Evolutionary conservation across 2,329 filamentous ascomycete genomes (phyloP), one percentile per base, ranked within the genome.

Genomic region (Colletotrichum endophyticum): DNA sequence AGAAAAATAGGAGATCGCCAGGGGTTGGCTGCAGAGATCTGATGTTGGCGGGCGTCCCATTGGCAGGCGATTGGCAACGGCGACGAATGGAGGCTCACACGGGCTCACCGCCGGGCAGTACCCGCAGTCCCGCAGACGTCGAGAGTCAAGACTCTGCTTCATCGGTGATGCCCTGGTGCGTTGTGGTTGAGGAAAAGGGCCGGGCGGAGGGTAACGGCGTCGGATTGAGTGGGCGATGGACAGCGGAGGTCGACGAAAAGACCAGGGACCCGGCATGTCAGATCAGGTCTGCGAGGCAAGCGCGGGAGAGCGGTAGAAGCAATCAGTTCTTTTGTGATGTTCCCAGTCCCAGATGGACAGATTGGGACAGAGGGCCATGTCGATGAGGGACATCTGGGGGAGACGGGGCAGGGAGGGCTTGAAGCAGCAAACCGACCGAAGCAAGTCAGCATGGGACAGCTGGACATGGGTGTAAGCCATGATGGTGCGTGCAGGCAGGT

Each of bases 11-110:
- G 70, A 44, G 64, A 66, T 73, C 36, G 70, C 22, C 70, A 70
- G 70, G 73, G 73, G 64, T 61, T 36, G 34, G 64, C 64, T 73
- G 73, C 64, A 73, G 56, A 76, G 73, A 73, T 69, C 63, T 34
- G 70, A 72, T 22, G 64, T 73, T 76, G 70, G 64, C 32, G 34
- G 34, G 25, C 59, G 28, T 32, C n/a, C 34, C 34, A 66, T 66
- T 66, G 63, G 63, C 22, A n/a, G 63, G 22, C 34, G 57, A 36
- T 63, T 34, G 59, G 32, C 28, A 36, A 22, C 66, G 13, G 36
- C 30, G 57, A 62, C 61, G 28, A 44, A 53, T 32, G n/a, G 25
- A 61, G 32, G 72, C 57, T 53, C 56, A 49, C 28, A 49, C 68
- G 57, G 69, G 49, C 32, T 67, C 69, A 70, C 70, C 73, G 49